phyloP scores from a whole-genome alignment of 257 asterid species.

The Haberlea rhodopensis region DNA sequence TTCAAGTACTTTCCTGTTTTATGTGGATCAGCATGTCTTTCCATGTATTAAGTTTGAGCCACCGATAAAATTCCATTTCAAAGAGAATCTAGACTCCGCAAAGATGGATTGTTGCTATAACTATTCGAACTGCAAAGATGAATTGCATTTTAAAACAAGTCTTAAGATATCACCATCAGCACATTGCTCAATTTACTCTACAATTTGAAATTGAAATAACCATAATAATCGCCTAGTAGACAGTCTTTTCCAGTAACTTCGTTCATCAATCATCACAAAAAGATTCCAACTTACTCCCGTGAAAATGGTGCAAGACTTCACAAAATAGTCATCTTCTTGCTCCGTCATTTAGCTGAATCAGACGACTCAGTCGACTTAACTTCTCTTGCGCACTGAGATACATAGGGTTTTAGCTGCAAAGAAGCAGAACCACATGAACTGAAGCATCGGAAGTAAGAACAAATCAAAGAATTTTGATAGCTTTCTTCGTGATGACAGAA shows the following conservation, averaged over 20 bases:
- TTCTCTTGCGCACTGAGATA: slow-evolving; percentile 55
- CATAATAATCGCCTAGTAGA: background rate
- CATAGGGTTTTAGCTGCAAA: slow-evolving; percentile 69
- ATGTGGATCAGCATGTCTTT: no score
- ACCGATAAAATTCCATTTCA: background rate
- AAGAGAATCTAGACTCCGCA: background rate
- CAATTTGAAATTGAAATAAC: background rate
- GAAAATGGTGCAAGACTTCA: background rate
- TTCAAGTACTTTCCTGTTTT: no score
- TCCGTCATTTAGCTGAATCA: slow-evolving; percentile 25
- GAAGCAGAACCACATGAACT: background rate
- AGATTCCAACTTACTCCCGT: background rate
- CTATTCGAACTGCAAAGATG: background rate
- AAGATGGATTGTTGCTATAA: background rate
- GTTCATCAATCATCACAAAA: no score
- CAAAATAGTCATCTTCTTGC: background rate
- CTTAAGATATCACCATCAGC: background rate
- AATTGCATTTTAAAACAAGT: background rate
- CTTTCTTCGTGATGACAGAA: background rate
- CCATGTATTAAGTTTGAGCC: background rate
- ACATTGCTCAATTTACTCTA: background rate
- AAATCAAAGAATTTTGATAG: background rate
- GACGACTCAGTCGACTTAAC: slow-evolving; percentile 24
- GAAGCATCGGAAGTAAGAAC: background rate
- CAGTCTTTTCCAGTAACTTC: background rate